Evolutionary conservation across 2,329 filamentous ascomycete genomes (phyloP), one percentile per base, ranked within the genome.

Genomic region (Knoxdaviesia proteae): DNA sequence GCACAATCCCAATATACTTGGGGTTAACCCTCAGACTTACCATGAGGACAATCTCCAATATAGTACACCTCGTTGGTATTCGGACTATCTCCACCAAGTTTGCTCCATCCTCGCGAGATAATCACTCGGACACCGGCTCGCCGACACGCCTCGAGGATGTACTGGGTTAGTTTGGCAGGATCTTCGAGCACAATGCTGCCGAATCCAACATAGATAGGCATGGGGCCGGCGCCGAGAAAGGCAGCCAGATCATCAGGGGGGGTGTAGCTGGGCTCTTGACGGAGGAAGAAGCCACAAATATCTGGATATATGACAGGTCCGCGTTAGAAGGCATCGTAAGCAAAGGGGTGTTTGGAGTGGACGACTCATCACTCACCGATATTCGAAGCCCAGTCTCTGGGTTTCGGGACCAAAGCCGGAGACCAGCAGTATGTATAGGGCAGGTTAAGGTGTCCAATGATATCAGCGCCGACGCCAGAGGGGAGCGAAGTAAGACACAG

Each of bases 101-200:
- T 77, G 35, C 79, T 78, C 80, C 80, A 86, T 4, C 80, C 80
- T 52, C 81, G 80, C 1, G 75, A 80, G 0, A 84, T 74, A 6
- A 84, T 57, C 0, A 78, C 80, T 8, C 80, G 68, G 2, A 82
- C 76, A 5, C 80, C 79, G 0, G 77, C 70, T 45, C 65, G 57
- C 48, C 71, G 61, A 8, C 80, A 69, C 1, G 78, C 80, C 39
- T 80, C 65, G 46, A 84, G 79, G 32, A 84, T 80, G 61, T 81
- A 70, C 30, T 73, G 56, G 0, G 79, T 84, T 48, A 84, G 79
- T 2, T 57, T 59, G 40, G 81, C 69, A 0, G 79, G 70, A 49
- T 84, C 74, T 42, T 84, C 78, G 1, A 84, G 74, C 0, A 84
- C 78, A 45, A 84, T 84, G 0, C 73, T 78, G 0, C 80, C 80